These are phyloP conservation scores for Cinnamomum micranthum DNA, from an alignment of 164 flowering plant genomes.

Conservation along the genomic window DNA sequence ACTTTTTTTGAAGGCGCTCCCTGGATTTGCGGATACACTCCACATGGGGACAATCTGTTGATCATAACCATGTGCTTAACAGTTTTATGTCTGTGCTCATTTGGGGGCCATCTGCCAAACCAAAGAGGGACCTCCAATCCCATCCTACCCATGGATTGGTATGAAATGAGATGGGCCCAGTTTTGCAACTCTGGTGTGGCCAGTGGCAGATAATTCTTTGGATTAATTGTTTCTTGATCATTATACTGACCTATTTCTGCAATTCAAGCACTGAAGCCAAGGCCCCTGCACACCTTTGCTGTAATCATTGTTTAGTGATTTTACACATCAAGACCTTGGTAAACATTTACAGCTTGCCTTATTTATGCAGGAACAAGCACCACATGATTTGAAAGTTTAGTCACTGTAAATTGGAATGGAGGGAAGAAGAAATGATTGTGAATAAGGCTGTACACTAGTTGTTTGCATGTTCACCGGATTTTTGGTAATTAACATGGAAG, in stretches of 20 bases:
- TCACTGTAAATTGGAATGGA: slow-evolving; percentile 22
- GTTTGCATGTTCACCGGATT: slow-evolving; percentile 22
- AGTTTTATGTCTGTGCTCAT: too few species aligned
- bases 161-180: background rate
- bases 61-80: too few species aligned
- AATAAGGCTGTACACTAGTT: slow-evolving; percentile 44
- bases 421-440: slow-evolving; percentile 30
- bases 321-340: background rate
- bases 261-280: background rate
- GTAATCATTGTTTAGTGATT: too few species aligned
- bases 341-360: background rate
- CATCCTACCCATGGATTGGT: background rate
- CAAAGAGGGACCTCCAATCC: background rate
- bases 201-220: background rate
- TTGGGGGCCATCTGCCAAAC: background rate
- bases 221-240: background rate
- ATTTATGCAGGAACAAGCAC: slow-evolving; percentile 27
- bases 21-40: too few species aligned
- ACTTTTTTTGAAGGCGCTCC: too few species aligned
- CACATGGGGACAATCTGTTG: too few species aligned
- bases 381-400: background rate
- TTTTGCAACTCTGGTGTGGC: background rate
- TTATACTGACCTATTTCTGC: too few species aligned
- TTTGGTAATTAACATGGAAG: slow-evolving; percentile 21
- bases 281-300: background rate